Evolutionary conservation across 495 filamentous ascomycete genomes (phyloP), one percentile per base, ranked within the genome.

Genomic region (Penicillium psychrofluorescens): DNA sequence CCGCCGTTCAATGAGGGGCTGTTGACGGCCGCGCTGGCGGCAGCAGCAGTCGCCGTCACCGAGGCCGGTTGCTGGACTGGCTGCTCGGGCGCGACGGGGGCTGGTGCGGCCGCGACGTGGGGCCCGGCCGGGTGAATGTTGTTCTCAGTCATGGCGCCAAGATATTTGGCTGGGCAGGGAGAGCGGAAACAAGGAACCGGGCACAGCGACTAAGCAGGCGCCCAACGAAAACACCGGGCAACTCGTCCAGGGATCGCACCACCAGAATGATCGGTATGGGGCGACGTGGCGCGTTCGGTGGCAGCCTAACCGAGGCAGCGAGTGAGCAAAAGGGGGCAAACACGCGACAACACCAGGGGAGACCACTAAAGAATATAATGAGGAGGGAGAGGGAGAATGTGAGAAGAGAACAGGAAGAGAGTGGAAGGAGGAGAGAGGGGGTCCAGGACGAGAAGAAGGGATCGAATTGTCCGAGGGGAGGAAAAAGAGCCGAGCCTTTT

Each of bases 1-100:
- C 42, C 56, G 34, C 62, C 62, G 49, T 66, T 71, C 42, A 60
- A 59, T 32, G 56, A 66, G 53, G 51, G 60, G 41, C 43, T 64
- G 50, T 59, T 66, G 13, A 68, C 66, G 34, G 70, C 65, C 6
- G 71, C 66, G 35, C 74, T 67, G 15, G 73, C 70, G 2, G 64
- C 62, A n/a, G 61, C 61, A 2, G 64, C 65, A 11, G 68, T 62
- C 27, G 68, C 56, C 6, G 62, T 51, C 13, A 63, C 59, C n/a
- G 66, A 61, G 7, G 66, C 48, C 11, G 60, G 50, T 14, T 58
- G 28, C 27, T 57, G 38, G 12, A 54, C 31, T 12, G 60, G 49
- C 32, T 53, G 39, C 29, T 66, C 64, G 49, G 35, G 43, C 32
- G 49, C 53, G 46, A 47, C 53, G 8, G 65, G 50, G 16, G 54